Base-by-base conservation (phyloP, 345 rosid species). In the Cardamine resedifolia region DNA sequence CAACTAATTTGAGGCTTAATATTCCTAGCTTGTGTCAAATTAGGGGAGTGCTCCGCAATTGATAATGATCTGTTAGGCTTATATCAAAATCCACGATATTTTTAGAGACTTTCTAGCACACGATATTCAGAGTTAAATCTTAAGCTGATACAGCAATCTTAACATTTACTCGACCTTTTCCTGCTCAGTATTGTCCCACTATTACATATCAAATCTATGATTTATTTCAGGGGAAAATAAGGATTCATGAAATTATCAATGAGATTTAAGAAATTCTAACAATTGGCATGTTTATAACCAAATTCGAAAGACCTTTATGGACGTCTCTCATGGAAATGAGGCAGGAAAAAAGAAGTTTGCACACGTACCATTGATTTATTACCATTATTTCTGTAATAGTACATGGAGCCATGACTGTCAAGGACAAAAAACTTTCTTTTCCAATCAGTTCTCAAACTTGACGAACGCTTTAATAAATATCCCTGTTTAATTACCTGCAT, bases 381-480 rank as follows among this genome's bases (percentile, higher is more conserved):
- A 68, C 83, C 83, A 78, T 83, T 88, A 82, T 74, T 85, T 77
- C 79, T 79, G 78, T 88, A 88, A 80, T 90, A 92, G 83, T 80
- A 88, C 65, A 92, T 79, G 60, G 85, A 83, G 59, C 98, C 98
- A 71, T 81, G 96, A 72, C 83, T 87, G 65, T 92, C 90, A 15
- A 90, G 92, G 45, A 92, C 91, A 73, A 92, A 92, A 78, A 90
- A 90, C 76, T 89, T 87, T 77, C 98, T 87, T 76, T 92, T 90
- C 96, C 96, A 92, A 64, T 88, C 91, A 63, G 85, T 85, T 74
- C 88, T 90, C 78, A 77, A 75, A 77, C 83, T 79, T 67, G 98
- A 83, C 8, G 98, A 83, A 57, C 91, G 90, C 76, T 90, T 90
- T 69, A 90, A 73, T 59, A 92, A 82, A 88, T 92, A 92, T 18